These are phyloP conservation scores for Mycena filopes DNA, from an alignment of 768 basidiomycete species.

Conservation along the genomic window DNA sequence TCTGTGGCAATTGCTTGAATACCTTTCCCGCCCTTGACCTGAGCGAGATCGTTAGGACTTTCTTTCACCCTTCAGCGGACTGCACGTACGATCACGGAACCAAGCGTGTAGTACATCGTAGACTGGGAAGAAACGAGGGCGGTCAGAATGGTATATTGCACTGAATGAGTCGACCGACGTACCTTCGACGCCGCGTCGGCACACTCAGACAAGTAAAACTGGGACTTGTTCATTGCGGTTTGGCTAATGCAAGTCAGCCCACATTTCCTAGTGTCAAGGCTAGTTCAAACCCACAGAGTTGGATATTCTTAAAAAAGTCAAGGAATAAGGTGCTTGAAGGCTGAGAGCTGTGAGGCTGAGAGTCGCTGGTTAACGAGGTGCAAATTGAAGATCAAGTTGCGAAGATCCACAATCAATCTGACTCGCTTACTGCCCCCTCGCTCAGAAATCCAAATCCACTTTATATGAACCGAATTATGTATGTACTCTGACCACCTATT, in stretches of 20 bases:
- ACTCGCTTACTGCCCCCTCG: slow-evolving; percentile 2
- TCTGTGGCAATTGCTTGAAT: too few species aligned
- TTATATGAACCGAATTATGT: too few species aligned
- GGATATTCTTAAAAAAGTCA: slow-evolving; percentile 17
- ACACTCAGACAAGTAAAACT: slow-evolving; percentile 64
- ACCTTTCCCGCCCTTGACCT: slow-evolving; percentile 64
- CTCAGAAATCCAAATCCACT: background rate
- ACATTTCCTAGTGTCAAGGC: background rate
- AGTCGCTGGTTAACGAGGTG: slow-evolving; percentile 32
- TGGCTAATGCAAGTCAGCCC: slow-evolving; percentile 1
- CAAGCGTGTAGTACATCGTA: slow-evolving; percentile 59
- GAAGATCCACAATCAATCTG: slow-evolving; percentile 15
- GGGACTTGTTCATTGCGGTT: slow-evolving; percentile 55
- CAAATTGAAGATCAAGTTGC: slow-evolving; percentile 34
- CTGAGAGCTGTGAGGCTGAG: slow-evolving; percentile 11
- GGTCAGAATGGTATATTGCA: background rate
- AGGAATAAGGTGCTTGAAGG: slow-evolving; percentile 20
- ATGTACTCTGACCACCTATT: too few species aligned
- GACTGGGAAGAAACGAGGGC: slow-evolving; percentile 39
- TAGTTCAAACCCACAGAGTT: slow-evolving; percentile 42
- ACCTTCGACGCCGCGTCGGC: slow-evolving; percentile 58
- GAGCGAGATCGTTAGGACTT: background rate
- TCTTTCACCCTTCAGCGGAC: background rate
- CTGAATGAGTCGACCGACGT: background rate
- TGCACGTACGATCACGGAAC: slow-evolving; percentile 47